Conservation (phyloP, 1,139 yeast species). For the Yamadazyma pseudoaaseri region DNA sequence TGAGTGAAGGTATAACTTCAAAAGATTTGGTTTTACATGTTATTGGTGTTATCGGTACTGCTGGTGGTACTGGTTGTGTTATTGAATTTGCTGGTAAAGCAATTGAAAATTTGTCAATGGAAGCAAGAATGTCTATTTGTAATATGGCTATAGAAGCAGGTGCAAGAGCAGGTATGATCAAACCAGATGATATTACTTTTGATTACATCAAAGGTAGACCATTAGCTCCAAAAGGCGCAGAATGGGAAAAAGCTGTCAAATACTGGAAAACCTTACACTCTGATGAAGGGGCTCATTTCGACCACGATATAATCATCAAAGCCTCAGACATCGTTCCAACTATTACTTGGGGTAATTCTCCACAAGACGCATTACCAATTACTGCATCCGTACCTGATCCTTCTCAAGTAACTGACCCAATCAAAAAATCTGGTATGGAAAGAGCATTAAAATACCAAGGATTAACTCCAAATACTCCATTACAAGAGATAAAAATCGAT, state of each 20-base stretch:
- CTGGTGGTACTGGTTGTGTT: constrained; percentile 98
- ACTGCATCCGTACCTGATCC: constrained; percentile 92
- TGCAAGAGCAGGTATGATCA: constrained; percentile 99
- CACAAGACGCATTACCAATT: constrained; percentile 96
- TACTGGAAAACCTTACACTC: constrained; percentile 90
- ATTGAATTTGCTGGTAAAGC: constrained; percentile 97
- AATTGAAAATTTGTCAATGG: constrained; percentile 85
- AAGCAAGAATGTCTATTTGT: constrained; percentile 99
- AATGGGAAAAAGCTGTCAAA: constrained; percentile 90
- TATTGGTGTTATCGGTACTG: constrained; percentile 96
- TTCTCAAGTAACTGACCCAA: constrained; percentile 64
- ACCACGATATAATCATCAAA: constrained; percentile 74
- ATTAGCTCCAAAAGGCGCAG: constrained; percentile 86
- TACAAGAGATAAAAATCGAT: constrained; percentile 71
- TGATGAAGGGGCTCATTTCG: constrained; percentile 88
- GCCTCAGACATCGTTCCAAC: constrained; percentile 91
- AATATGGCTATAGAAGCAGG: constrained; percentile 99
- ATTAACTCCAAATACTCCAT: constrained; percentile 76
- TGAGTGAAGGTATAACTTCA: constrained; percentile 86
- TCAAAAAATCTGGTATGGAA: constrained; percentile 79
- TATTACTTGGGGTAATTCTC: constrained; percentile 99
- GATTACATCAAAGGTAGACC: constrained; percentile 92
- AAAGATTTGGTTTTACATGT: constrained; percentile 93
- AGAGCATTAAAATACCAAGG: constrained; percentile 94
- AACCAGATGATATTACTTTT: constrained; percentile 84